Base-by-base conservation (phyloP, 2,329 filamentous ascomycete species). In the Ceratocystis alfenasii region DNA sequence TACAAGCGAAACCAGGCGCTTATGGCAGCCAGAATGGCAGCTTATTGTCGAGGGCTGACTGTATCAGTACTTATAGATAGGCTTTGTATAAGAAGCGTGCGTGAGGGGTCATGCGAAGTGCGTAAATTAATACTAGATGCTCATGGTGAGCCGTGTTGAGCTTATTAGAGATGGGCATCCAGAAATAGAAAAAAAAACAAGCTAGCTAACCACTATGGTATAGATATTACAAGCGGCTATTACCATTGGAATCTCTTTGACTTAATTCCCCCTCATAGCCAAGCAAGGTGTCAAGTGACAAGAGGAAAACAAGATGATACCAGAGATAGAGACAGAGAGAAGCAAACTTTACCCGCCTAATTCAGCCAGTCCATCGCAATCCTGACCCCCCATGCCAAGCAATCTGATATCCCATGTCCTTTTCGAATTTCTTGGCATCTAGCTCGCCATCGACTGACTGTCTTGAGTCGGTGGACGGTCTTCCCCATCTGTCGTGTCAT, bases 21-120 rank as follows among this genome's bases (percentile, higher is more conserved):
- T 12, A 41, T 41, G 36, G 36, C 33, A 36, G 8, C 33, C 33
- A 36, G 33, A 36, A 8, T 36, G 33, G 33, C 10, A 41, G 36
- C 36, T 41, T 12, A 41, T 41, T 5, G 10, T 41, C 10, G 36
- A 41, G 12, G 36, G 36, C 28, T 22, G 3, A 2, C 25, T 59
- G 55, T 59, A 59, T 59, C 55, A 59, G 55, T 59, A 36, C 55
- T 59, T 59, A 59, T 59, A 59, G 55, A 59, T n/a, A 59, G 55
- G 28, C 55, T n/a, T n/a, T n/a, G 15, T 5, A 17, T 15, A 17
- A n/a, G 53, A 25, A 57, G 25, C 1, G 12, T 33, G 25, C 1
- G 25, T 33, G 53, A 57, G 53, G 55, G 55, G 55, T 20, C 30
- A 59, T 59, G 17, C 28, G 28, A 36, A 59, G 28, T n/a, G 20